Evolutionary conservation across 2,329 filamentous ascomycete genomes (phyloP), one percentile per base, ranked within the genome.

Genomic region (Aspergillus neoniger): DNA sequence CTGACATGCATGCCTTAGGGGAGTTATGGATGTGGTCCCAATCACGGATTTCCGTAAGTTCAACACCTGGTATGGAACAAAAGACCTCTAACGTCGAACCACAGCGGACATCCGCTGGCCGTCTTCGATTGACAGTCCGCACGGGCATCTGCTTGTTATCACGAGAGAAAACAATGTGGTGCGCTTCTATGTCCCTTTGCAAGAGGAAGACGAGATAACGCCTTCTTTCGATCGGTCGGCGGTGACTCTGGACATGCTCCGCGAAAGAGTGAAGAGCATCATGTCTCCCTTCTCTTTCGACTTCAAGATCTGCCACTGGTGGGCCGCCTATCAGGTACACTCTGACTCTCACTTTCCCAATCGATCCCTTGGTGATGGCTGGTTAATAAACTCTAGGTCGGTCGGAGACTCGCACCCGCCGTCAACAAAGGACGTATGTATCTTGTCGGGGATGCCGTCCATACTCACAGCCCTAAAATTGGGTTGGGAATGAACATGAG

Each of bases 111-210:
- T 88, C 32, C 80, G 85, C n/a, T 82, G 77, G 68, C 77, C 82
- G 12, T 85, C 83, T 62, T 57, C 49, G 1, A 48, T 62, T 19
- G 80, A 82, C 8, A 82, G 87, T 49, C 84, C 87, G 67, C 83
- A 78, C 1, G 86, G 86, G 2, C 85, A 80, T 58, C 72, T 88
- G 25, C 86, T 88, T 83, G 79, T 87, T 12, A 87, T 88, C 21
- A 86, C 86, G 0, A 79, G 86, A 23, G 86, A 88, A 68, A 82
- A 83, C 3, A 54, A 57, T 36, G n/a, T 60, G 2, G 54, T 49
- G 14, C 60, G 62, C 9, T 54, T 64, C 12, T 64, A 64, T 6
- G 53, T 64, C 14, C 52, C 55, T 15, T 44, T 64, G 36, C 43
- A 49, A 12, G 59, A 55, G 5, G 58, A 58, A 21, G 30, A 56